Conservation (phyloP, 2,329 filamentous ascomycete species). For the Pseudogymnoascus sp. region DNA sequence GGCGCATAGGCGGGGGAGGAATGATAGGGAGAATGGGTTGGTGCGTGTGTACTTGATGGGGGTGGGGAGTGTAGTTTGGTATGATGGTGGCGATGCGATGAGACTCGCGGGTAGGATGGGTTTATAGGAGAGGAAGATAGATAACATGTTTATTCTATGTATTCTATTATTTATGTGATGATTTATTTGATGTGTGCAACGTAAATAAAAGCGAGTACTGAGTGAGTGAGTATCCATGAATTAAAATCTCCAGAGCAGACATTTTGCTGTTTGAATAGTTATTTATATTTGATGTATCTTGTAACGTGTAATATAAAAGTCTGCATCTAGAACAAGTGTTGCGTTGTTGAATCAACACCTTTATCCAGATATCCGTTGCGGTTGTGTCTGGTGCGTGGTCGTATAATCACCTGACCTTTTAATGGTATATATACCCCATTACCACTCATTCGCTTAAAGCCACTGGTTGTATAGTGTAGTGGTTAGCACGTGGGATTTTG, state of each 20-base stretch:
- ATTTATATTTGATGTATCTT: no score
- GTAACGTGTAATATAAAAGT: no score
- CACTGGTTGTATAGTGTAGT: conserved; percentile 1
- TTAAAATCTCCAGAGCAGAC: no score
- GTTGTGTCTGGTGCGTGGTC: no score
- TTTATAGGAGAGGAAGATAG: not conserved
- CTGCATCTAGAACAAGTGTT: no score
- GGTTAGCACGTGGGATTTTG: conserved; percentile 6
- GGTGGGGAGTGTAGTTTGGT: not conserved
- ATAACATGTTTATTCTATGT: not conserved
- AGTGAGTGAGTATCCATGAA: no score
- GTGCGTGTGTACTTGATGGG: not conserved
- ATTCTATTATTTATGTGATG: not conserved
- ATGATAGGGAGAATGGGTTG: not conserved
- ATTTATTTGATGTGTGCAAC: no score
- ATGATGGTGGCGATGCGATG: not conserved
- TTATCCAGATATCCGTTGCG: no score
- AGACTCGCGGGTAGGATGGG: not conserved
- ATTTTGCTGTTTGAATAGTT: no score
- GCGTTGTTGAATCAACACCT: no score
- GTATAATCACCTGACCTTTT: no score
- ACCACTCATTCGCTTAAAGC: not conserved
- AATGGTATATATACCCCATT: not conserved
- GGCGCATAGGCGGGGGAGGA: not conserved
- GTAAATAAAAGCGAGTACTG: not conserved